Evolutionary conservation across 2,329 filamentous ascomycete genomes (phyloP).

Genomic region (Teratosphaeria viscida): DNA sequence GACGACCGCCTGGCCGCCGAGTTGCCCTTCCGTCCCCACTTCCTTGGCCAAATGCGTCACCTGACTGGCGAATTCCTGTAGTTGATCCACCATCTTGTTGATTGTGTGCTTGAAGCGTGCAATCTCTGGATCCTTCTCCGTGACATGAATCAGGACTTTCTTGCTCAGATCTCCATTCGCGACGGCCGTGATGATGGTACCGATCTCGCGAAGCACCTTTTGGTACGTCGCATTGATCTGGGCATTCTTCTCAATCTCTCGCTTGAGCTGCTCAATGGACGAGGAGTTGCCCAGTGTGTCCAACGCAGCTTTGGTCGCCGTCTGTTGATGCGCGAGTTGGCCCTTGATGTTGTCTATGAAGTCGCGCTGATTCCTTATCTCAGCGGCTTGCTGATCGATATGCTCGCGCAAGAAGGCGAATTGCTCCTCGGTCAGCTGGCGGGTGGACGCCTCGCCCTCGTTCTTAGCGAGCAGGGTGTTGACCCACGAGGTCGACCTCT

Average conservation of each 20-base stretch:
- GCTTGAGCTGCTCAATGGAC: conserved; percentile 79
- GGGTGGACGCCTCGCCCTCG: conserved; percentile 37
- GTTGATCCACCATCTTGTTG: conserved; percentile 98
- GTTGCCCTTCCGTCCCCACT: conserved; percentile 88
- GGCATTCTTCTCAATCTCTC: conserved; percentile 92
- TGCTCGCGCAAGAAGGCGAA: conserved; percentile 79
- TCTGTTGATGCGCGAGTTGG: conserved; percentile 76
- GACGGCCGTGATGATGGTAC: conserved; percentile 92
- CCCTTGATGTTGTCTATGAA: conserved; percentile 78
- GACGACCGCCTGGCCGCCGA: conserved; percentile 88
- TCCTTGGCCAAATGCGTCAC: conserved; percentile 90
- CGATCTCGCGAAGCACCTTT: conserved; percentile 91
- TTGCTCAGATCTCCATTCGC: conserved; percentile 92
- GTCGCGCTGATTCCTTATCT: conserved; percentile 77
- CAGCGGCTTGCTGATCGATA: conserved; percentile 84
- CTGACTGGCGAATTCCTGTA: conserved; percentile 93
- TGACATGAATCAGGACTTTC: conserved; percentile 88
- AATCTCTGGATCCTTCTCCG: conserved; percentile 97
- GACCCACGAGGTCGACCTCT: conserved; percentile 34
- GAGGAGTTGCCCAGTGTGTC: conserved; percentile 72
- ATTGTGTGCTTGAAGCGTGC: conserved; percentile 96
- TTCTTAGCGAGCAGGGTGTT: conserved; percentile 45
- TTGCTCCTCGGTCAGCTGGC: conserved; percentile 65
- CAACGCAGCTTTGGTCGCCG: conserved; percentile 71
- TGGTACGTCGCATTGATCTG: conserved; percentile 98